These are phyloP conservation scores for Bimuria novae-zelandiae DNA, from an alignment of 2,329 filamentous ascomycete species.

Conservation along the genomic window DNA sequence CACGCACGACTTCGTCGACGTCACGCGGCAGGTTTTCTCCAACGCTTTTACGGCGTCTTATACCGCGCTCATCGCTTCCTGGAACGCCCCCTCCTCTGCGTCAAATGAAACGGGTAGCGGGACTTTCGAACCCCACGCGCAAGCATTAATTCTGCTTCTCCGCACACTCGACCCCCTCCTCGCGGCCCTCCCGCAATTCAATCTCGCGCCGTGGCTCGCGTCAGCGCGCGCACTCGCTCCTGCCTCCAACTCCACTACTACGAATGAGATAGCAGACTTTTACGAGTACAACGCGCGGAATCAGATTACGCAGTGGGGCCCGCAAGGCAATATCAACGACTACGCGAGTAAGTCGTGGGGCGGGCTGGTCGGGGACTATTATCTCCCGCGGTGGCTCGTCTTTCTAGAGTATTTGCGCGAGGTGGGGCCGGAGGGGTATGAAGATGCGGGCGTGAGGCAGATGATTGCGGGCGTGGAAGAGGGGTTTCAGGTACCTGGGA, in stretches of 20 bases:
- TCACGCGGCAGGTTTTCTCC: slow-evolving; percentile 55
- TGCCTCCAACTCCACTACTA: slow-evolving; percentile 47
- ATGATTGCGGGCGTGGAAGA: slow-evolving; percentile 16
- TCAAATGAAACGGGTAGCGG: slow-evolving; percentile 30
- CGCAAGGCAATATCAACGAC: slow-evolving; percentile 54
- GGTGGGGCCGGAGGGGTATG: slow-evolving; percentile 14
- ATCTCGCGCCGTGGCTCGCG: slow-evolving; percentile 49
- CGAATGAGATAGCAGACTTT: slow-evolving; percentile 41
- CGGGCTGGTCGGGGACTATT: slow-evolving; percentile 54
- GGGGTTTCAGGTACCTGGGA: slow-evolving; percentile 17
- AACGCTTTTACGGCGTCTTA: slow-evolving; percentile 54
- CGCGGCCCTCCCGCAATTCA: slow-evolving; percentile 49
- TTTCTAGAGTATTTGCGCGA: slow-evolving; percentile 50
- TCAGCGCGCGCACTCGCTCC: slow-evolving; percentile 38
- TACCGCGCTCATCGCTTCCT: slow-evolving; percentile 42
- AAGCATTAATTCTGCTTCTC: slow-evolving; percentile 20
- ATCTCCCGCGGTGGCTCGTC: slow-evolving; percentile 52
- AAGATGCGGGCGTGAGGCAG: slow-evolving; percentile 13
- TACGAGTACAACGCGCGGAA: slow-evolving; percentile 56
- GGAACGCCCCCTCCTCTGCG: slow-evolving; percentile 19
- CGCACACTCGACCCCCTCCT: slow-evolving; percentile 50
- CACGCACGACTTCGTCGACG: slow-evolving; percentile 55
- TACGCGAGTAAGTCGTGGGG: slow-evolving; percentile 58
- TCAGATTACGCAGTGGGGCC: slow-evolving; percentile 58
- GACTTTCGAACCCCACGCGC: slow-evolving; percentile 12